Percentiles rank a stretch among this genome's conserved stretches.
Evolutionary conservation across 2,329 filamentous ascomycete species (phyloP).

Genomic region (Cercospora sp.): DNA sequence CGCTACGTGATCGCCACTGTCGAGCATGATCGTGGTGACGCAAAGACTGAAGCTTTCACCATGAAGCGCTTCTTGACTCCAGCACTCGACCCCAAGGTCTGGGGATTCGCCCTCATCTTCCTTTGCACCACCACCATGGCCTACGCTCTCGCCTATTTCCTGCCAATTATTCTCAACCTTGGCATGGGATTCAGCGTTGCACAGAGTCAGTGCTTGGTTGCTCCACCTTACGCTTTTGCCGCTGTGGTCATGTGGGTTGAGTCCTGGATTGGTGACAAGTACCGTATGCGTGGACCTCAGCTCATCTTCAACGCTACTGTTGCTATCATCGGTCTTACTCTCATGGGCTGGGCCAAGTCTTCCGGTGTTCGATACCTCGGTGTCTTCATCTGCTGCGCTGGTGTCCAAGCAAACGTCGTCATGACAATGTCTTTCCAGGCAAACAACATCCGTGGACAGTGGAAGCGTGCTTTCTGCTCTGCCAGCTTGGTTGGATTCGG

Average conservation of each 20-base stretch:
- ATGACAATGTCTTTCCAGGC: conserved; percentile 75
- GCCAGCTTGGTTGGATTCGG: conserved; percentile 74
- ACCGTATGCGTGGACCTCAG: conserved; percentile 63
- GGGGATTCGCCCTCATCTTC: conserved; percentile 55
- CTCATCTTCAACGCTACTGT: conserved; percentile 65
- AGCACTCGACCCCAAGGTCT: conserved; percentile 52
- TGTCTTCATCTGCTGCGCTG: conserved; percentile 70
- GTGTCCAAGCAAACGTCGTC: conserved; percentile 75
- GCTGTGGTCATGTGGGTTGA: conserved; percentile 61
- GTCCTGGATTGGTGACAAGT: conserved; percentile 40
- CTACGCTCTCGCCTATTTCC: conserved; percentile 75
- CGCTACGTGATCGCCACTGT: conserved; percentile 14
- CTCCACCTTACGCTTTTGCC: conserved; percentile 66
- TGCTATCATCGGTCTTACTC: conserved; percentile 63
- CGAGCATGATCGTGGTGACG: conserved; percentile 13
- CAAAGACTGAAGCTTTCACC: conserved; percentile 40
- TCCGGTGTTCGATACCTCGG: conserved; percentile 67
- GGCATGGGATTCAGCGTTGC: conserved; percentile 65
- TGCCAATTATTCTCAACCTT: conserved; percentile 68
- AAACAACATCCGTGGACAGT: conserved; percentile 83
- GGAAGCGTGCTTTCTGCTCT: conserved; percentile 76
- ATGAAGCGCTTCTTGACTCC: conserved; percentile 44
- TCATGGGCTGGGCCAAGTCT: conserved; percentile 66
- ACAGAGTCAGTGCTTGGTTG: conserved; percentile 67
- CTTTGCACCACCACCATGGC: conserved; percentile 66